Percentiles rank a stretch among this genome's conserved stretches.
Evolutionary conservation across 768 basidiomycete genomes (phyloP).

Genomic region (Pleurotus djamor): DNA sequence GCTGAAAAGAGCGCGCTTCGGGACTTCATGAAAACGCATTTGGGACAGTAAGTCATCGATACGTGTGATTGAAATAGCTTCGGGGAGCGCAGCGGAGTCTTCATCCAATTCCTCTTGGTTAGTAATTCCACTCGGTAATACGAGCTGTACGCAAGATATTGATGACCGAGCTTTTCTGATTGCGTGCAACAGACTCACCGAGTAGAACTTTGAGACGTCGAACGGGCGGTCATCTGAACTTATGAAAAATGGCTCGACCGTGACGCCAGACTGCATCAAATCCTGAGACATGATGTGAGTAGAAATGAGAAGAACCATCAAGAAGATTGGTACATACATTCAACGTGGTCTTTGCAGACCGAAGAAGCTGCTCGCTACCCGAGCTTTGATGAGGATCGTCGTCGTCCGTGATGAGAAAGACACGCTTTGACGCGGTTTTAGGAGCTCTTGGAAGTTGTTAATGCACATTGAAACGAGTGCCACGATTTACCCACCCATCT

Average conservation of each 20-base stretch:
- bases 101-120: conserved; percentile 49
- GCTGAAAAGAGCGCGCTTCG: conserved; percentile 81
- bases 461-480: not conserved
- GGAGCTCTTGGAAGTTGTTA: conserved; percentile 51
- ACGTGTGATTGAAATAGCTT: conserved; percentile 73
- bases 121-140: conserved; percentile 49
- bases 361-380: conserved; percentile 57
- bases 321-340: conserved; percentile 37
- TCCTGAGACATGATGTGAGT: conserved; percentile 49
- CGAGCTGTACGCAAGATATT: conserved; percentile 38
- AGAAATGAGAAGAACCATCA: not conserved
- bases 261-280: conserved; percentile 73
- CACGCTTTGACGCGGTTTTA: conserved; percentile 87
- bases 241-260: conserved; percentile 90
- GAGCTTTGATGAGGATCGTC: conserved; percentile 69
- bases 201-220: conserved; percentile 74
- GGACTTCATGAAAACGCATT: conserved; percentile 79
- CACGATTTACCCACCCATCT: conserved; percentile 60
- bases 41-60: conserved; percentile 77
- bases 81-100: conserved; percentile 49
- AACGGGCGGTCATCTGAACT: conserved; percentile 66
- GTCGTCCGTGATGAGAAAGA: conserved; percentile 92
- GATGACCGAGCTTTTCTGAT: not conserved
- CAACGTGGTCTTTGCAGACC: conserved; percentile 70
- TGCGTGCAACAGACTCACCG: conserved; percentile 40